These are phyloP conservation scores for Meredithiella fracta DNA, from an alignment of 2,329 filamentous ascomycete genomes.

Conservation along the genomic window DNA sequence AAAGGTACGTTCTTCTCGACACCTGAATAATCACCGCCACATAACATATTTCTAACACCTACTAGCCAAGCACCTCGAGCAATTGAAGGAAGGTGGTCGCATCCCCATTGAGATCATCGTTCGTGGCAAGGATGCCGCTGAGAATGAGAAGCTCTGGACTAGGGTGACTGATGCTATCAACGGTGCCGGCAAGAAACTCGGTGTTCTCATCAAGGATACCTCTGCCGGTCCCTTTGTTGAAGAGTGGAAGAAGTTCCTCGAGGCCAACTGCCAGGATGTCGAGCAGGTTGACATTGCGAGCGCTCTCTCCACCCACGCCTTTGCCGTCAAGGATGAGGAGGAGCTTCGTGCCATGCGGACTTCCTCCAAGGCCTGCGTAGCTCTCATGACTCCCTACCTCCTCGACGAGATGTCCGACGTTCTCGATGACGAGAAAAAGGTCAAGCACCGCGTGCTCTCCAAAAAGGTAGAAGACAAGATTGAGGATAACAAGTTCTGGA, in stretches of 20 bases:
- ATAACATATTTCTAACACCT: not conserved
- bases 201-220: constrained; percentile 67
- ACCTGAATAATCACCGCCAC: not conserved
- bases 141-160: constrained; percentile 80
- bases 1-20: constrained; percentile 49
- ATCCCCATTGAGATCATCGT: constrained; percentile 85
- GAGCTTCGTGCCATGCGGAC: constrained; percentile 90
- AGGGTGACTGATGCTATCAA: constrained; percentile 79
- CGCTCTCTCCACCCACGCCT: constrained; percentile 66
- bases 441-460: constrained; percentile 75
- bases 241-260: constrained; percentile 80
- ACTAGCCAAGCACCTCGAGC: constrained; percentile 78
- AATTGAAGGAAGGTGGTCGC: constrained; percentile 69
- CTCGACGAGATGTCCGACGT: constrained; percentile 96
- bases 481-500: constrained; percentile 88
- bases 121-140: constrained; percentile 75
- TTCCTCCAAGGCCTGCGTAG: constrained; percentile 83
- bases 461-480: constrained; percentile 82
- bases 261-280: constrained; percentile 63
- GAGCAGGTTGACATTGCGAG: constrained; percentile 76
- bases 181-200: constrained; percentile 77
- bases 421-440: constrained; percentile 90
- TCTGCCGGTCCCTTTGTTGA: constrained; percentile 81
- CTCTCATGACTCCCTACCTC: constrained; percentile 89
- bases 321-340: constrained; percentile 87